phyloP scores from a whole-genome alignment of 495 filamentous ascomycete genomes.

The Penicillium odoratum region DNA sequence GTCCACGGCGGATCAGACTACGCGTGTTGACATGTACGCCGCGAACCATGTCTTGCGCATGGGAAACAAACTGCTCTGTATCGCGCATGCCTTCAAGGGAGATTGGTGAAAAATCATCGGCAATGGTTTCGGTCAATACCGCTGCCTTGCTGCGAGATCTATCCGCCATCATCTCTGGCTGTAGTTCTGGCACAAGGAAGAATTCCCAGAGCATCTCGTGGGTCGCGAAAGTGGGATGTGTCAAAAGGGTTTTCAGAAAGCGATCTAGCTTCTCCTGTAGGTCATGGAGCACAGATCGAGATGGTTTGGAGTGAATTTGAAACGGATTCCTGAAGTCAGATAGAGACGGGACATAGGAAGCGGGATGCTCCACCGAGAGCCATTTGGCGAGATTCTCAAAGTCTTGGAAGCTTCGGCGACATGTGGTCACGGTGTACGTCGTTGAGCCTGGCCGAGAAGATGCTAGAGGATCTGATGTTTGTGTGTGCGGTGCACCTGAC shows the following conservation, averaged over 20 bases:
- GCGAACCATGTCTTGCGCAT: constrained; percentile 84
- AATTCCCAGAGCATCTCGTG: constrained; percentile 99
- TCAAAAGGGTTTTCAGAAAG: constrained; percentile 80
- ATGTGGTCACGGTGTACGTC: constrained; percentile 90
- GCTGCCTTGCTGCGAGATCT: constrained; percentile 84
- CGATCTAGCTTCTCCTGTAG: constrained; percentile 83
- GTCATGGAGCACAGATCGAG: constrained; percentile 80
- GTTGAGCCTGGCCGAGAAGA: constrained; percentile 44
- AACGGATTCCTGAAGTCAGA: constrained; percentile 81
- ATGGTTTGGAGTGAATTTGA: constrained; percentile 89
- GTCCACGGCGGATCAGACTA: constrained; percentile 64
- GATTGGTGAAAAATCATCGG: constrained; percentile 82
- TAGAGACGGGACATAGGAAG: constrained; percentile 87
- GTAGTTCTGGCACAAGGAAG: constrained; percentile 93
- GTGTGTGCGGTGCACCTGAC: constrained; percentile 64
- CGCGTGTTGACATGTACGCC: constrained; percentile 79
- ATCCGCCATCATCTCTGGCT: constrained; percentile 85
- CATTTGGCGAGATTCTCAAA: constrained; percentile 89
- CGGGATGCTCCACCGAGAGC: constrained; percentile 88
- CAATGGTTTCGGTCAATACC: constrained; percentile 75
- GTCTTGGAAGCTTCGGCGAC: constrained; percentile 82
- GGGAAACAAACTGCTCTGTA: constrained; percentile 87
- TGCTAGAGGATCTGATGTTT: constrained; percentile 31
- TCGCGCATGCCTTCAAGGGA: constrained; percentile 73
- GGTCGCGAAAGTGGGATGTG: constrained; percentile 90